These are phyloP conservation scores for Fusarium austroafricanum DNA, from an alignment of 2,329 filamentous ascomycete genomes.

Conservation along the genomic window DNA sequence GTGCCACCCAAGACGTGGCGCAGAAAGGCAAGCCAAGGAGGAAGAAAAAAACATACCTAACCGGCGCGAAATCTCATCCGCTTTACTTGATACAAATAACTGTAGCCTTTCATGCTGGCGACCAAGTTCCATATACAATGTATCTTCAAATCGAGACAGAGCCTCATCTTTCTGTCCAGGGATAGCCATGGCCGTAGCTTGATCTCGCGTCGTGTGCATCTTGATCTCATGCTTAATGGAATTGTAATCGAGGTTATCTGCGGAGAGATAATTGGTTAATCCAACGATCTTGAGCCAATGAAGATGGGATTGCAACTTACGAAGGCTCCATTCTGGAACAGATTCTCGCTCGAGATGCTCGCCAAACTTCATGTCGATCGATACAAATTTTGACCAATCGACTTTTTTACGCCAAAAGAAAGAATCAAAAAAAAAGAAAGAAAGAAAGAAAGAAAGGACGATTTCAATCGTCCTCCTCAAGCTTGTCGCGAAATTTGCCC, in stretches of 20 bases:
- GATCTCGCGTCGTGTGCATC: slow-evolving; percentile 77
- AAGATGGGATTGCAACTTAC: slow-evolving; percentile 58
- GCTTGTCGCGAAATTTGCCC: slow-evolving; percentile 6
- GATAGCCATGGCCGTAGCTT: slow-evolving; percentile 77
- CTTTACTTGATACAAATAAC: slow-evolving; percentile 83
- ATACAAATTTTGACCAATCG: slow-evolving; percentile 7
- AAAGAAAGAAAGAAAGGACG: not conserved
- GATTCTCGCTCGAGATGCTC: slow-evolving; percentile 76
- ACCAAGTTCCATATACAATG: slow-evolving; percentile 77
- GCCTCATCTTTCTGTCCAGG: slow-evolving; percentile 74
- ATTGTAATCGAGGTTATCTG: slow-evolving; percentile 91
- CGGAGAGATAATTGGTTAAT: slow-evolving; percentile 47
- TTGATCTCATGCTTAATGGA: slow-evolving; percentile 88
- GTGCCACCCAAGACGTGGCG: slow-evolving; percentile 26
- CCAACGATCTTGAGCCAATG: not conserved
- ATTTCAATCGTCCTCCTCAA: slow-evolving; percentile 9
- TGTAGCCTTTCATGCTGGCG: slow-evolving; percentile 81
- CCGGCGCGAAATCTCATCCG: slow-evolving; percentile 78
- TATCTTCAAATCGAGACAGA: slow-evolving; percentile 73
- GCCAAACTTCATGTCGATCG: slow-evolving; percentile 55
- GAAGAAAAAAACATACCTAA: slow-evolving; percentile 63
- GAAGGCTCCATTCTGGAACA: slow-evolving; percentile 84
- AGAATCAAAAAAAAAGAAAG: not conserved
- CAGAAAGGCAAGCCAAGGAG: not conserved
- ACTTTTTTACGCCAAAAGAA: not conserved